Percentiles rank a stretch among this genome's conserved stretches.
phyloP scores from a whole-genome alignment of 2,329 filamentous ascomycete genomes.

The Claviceps fusiformis region DNA sequence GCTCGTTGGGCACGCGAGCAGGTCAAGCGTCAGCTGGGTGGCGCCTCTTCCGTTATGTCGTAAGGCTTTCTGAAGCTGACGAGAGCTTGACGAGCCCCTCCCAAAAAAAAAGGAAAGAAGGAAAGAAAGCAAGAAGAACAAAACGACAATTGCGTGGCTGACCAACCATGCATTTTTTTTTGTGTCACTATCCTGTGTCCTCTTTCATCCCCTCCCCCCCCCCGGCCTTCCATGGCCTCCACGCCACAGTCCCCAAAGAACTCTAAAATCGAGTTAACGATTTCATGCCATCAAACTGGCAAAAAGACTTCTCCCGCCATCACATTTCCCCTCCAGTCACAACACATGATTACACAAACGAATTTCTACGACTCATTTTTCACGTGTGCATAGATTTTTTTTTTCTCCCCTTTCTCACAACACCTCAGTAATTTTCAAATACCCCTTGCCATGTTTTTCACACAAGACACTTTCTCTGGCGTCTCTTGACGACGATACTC shows the following conservation, averaged over 20 bases:
- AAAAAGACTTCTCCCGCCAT: slow-evolving; percentile 4
- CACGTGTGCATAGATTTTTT: slow-evolving; percentile 24
- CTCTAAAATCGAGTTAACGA: neutral
- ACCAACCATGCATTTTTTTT: slow-evolving; percentile 1
- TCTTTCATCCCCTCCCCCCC: neutral
- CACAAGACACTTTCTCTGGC: neutral
- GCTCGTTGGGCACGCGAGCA: slow-evolving; percentile 96
- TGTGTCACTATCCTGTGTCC: neutral
- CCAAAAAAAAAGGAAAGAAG: neutral
- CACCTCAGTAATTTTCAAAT: slow-evolving; percentile 26
- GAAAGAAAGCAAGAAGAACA: neutral
- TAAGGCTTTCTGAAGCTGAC: slow-evolving; percentile 26
- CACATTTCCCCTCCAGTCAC: neutral
- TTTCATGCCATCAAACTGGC: neutral
- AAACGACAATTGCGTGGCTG: neutral
- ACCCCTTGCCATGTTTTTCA: slow-evolving; percentile 13
- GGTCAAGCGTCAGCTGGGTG: slow-evolving; percentile 76
- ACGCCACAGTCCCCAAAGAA: neutral
- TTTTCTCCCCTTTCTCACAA: slow-evolving; percentile 12
- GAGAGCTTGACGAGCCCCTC: neutral
- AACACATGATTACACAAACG: slow-evolving; percentile 18
- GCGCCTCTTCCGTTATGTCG: slow-evolving; percentile 36
- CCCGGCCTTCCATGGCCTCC: neutral
- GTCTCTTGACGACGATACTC: neutral
- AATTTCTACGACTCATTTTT: slow-evolving; percentile 24